Conservation (phyloP, 2,329 filamentous ascomycete species). For the Ustulina deusta region DNA sequence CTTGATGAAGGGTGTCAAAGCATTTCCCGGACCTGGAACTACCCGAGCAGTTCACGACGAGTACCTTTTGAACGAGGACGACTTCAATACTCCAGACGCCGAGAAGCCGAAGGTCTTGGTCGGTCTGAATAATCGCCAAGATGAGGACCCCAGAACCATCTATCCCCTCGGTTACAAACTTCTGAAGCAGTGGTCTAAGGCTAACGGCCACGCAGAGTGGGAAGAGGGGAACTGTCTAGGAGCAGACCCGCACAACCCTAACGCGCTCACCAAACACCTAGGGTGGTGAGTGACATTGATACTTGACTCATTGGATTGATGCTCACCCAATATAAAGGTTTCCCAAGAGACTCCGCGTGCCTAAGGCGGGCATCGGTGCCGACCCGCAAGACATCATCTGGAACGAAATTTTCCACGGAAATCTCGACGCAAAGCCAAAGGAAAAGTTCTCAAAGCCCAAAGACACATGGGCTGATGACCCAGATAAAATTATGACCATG, state of each 20-base stretch:
- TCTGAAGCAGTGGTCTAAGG: conserved; percentile 29
- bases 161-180: conserved; percentile 30
- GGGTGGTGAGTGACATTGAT: conserved; percentile 27
- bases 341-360: conserved; percentile 15
- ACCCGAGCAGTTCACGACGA: conserved; percentile 15
- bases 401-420: conserved; percentile 34
- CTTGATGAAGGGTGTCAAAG: conserved; percentile 1
- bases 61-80: conserved; percentile 31
- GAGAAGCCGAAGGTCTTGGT: background rate
- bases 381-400: conserved; percentile 31
- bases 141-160: conserved; percentile 16
- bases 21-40: conserved; percentile 15
- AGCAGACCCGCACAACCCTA: conserved; percentile 15
- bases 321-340: conserved; percentile 19
- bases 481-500: conserved; percentile 15
- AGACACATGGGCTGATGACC: conserved; percentile 22
- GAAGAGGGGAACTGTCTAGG: conserved; percentile 29
- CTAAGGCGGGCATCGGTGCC: conserved; percentile 32
- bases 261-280: conserved; percentile 26
- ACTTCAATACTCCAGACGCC: conserved; percentile 22
- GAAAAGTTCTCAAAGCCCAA: conserved; percentile 16
- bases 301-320: background rate
- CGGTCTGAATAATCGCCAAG: conserved; percentile 20
- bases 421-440: conserved; percentile 15
- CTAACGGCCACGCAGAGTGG: conserved; percentile 21